Evolutionary conservation across 345 rosid species (phyloP), one percentile per base, ranked within the genome.

Genomic region (Ceriops decandra): DNA sequence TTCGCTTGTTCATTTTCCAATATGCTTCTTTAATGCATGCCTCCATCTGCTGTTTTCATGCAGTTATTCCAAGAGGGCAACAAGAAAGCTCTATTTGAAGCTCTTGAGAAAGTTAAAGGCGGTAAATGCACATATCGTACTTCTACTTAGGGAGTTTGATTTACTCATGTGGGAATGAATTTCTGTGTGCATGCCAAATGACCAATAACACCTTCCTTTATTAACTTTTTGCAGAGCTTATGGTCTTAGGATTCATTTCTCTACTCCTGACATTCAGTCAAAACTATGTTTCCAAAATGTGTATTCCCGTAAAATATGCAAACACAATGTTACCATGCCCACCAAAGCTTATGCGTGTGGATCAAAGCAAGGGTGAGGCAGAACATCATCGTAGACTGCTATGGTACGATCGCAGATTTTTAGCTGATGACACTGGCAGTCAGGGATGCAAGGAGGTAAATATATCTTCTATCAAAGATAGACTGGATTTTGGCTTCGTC

Each of bases 181-280:
- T 13, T 13, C 49, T 52, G 20, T 52, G 6, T 60, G 31, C 62
- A 24, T 28, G 30, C 38, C 24, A 27, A n/a, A 30, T 28, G 33
- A 52, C 13, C 2, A 21, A 10, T 35, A 52, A 6, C 20, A 17
- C 8, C 52, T 33, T 33, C 28, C 57, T 11, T 57, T 61, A 5
- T n/a, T 13, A 5, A 5, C 46, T 15, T 73, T 26, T 72, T 62
- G 73, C 90, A 90, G 97, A 95, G 83, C 91, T 95, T 6, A 95
- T 95, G 98, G 85, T 95, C 74, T 78, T 95, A 71, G 98, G 99
- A 61, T 95, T 95, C 80, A 92, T 95, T 60, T 95, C 99, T 53
- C 75, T 95, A 66, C 56, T 87, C 51, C 70, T 92, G 74, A 88
- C 99, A 60, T 90, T 95, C 64, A 87, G 92, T 30, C 98, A 95